phyloP scores from a whole-genome alignment of 495 filamentous ascomycete genomes.

The Trichoderma erinaceum region DNA sequence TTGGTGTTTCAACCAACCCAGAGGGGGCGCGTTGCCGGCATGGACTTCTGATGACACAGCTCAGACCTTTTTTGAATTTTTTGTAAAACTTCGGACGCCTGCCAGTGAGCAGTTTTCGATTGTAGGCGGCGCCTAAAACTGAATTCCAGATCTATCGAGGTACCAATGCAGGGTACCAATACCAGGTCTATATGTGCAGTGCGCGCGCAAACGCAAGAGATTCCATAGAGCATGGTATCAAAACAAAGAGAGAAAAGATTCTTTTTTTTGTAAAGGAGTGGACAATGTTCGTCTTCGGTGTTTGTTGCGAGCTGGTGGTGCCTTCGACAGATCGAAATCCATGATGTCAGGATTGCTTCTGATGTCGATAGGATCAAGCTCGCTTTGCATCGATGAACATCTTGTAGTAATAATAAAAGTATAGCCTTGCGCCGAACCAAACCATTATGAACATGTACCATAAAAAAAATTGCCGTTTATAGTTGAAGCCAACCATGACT shows the following conservation, averaged over 20 bases:
- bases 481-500: not conserved
- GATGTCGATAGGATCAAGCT: not conserved
- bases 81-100: not conserved
- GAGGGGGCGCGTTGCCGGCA: not conserved
- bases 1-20: constrained; percentile 2
- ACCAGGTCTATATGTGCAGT: constrained; percentile 2
- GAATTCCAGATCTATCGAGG: constrained; percentile 11
- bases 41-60: not conserved
- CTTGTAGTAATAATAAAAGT: not conserved
- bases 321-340: not conserved
- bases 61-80: not conserved
- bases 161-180: constrained; percentile 12
- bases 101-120: not conserved
- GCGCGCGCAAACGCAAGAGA: constrained; percentile 12
- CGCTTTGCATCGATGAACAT: not conserved
- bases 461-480: constrained; percentile 2
- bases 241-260: not conserved
- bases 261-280: not conserved
- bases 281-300: constrained; percentile 7
- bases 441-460: constrained; percentile 13
- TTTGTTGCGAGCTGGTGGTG: not conserved
- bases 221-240: constrained; percentile 7
- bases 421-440: constrained; percentile 2
- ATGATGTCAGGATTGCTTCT: not conserved
- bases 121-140: constrained; percentile 1